Evolutionary conservation across 1,139 yeast genomes (phyloP).

Genomic region (Saccharomyces hybrid): DNA sequence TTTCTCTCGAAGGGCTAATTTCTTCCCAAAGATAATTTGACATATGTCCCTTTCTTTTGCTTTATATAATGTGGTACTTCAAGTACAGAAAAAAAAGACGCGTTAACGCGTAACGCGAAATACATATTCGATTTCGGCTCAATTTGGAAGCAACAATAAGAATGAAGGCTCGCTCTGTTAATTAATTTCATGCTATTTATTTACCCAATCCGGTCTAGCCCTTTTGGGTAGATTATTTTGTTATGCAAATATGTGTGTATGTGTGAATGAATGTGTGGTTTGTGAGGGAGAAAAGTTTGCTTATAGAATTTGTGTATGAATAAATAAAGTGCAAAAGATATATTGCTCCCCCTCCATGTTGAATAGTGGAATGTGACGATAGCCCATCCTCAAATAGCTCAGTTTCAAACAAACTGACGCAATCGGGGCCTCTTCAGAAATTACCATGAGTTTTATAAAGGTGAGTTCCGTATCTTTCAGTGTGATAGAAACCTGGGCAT

Average conservation of each 20-base stretch:
- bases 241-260: not conserved
- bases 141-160: too few relatives aligned
- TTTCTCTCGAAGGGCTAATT: not conserved
- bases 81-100: not conserved
- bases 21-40: not conserved
- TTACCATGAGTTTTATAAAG: conserved; percentile 46
- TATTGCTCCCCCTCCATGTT: conserved; percentile 76
- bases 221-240: not conserved
- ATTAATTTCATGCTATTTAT: not conserved
- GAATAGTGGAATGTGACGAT: conserved; percentile 67
- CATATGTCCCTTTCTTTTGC: not conserved
- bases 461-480: conserved; percentile 40
- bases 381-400: conserved; percentile 59
- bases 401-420: conserved; percentile 55
- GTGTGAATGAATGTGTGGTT: not conserved
- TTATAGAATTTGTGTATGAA: conserved; percentile 24
- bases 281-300: not conserved
- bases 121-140: not conserved
- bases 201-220: not conserved
- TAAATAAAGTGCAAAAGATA: conserved; percentile 68
- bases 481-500: conserved; percentile 41
- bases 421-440: conserved; percentile 37
- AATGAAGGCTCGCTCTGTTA: too few relatives aligned
- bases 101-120: not conserved
- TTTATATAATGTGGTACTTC: not conserved